Evolutionary conservation across 1,284 basidiomycete genomes (phyloP).

Genomic region (Ustanciosporium gigantosporum): DNA sequence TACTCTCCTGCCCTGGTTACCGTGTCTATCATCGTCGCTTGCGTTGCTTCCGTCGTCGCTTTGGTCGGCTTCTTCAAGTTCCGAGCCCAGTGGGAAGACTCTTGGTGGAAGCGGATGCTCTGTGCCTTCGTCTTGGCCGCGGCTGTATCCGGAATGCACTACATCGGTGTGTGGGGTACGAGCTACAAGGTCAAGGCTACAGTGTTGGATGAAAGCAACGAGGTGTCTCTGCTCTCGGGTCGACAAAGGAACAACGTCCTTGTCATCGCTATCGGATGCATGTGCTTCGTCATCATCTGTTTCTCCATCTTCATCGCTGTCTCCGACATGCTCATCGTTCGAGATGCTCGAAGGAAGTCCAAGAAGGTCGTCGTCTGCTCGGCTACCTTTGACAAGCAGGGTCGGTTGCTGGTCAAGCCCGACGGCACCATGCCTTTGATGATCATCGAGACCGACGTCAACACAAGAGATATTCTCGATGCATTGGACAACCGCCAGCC

Average conservation of each 20-base stretch:
- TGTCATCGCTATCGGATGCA: constrained; percentile 61
- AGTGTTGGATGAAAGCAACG: constrained; percentile 12
- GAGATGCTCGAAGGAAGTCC: constrained; percentile 62
- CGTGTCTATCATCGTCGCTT: constrained; percentile 64
- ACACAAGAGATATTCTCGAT: constrained; percentile 61
- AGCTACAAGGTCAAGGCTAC: constrained; percentile 60
- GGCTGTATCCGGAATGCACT: constrained; percentile 66
- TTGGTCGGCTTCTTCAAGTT: constrained; percentile 65
- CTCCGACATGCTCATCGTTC: constrained; percentile 61
- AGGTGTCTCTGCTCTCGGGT: constrained; percentile 35
- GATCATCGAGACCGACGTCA: constrained; percentile 64
- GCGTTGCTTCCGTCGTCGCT: constrained; percentile 63
- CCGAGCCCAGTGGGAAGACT: constrained; percentile 64
- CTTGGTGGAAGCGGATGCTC: constrained; percentile 64
- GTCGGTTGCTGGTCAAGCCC: constrained; percentile 64
- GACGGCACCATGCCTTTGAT: constrained; percentile 65
- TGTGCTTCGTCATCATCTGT: constrained; percentile 64
- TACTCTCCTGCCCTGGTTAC: constrained; percentile 62
- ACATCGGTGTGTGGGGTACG: constrained; percentile 64
- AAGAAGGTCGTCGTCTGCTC: constrained; percentile 65
- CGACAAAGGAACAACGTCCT: constrained; percentile 59
- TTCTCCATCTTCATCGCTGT: constrained; percentile 62
- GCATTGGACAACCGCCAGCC: constrained; percentile 64
- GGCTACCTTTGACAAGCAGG: constrained; percentile 64
- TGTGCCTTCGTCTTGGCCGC: constrained; percentile 63